Evolutionary conservation across 2,329 filamentous ascomycete species (phyloP), one percentile per base, ranked within the genome.

Genomic region (Cadophora sp.): DNA sequence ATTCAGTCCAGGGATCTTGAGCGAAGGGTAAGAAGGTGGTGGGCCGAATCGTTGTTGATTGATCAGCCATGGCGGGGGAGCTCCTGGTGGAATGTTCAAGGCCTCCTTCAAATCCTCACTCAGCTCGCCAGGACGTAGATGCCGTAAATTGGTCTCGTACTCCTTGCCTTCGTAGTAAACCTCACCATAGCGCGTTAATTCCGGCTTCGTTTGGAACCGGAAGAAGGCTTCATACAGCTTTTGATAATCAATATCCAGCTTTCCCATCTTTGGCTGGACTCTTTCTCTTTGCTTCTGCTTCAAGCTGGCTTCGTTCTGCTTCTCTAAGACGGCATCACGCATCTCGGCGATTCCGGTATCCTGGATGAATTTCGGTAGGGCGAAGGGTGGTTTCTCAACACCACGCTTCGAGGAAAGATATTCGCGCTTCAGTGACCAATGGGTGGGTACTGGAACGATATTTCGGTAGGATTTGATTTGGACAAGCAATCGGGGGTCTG

Each of bases 81-180:
- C 94, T 60, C 93, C 94, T 16, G 93, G 92, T 24, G 94, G 92
- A 83, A 99, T 98, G 74, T 93, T 96, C 1, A 99, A 86, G 5
- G 96, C 95, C 76, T 98, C 95, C 76, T 93, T 95, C 48, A 97
- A 85, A 73, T 93, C 90, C 64, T 98, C 93, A 73, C 90, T 96
- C 59, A 98, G 80, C 74, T 98, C 94, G 43, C 96, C 96, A 0
- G 96, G 93, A 71, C 94, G 89, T 67, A 97, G 87, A 80, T 97
- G 92, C 73, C 92, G 90, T 70, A 97, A 86, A 78, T 98, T 97
- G 0, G 96, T 97, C 80, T 99, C 96, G 76, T 93, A 96, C 78
- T 99, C 96, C 79, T 99, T 99, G 77, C 96, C 96, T 80, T 99
- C 96, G 78, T 98, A 98, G 80, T 99, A 99, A n/a, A 99, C 94